Conservation (phyloP, 306 rosid genomes). For the Prunus kanzakura region DNA sequence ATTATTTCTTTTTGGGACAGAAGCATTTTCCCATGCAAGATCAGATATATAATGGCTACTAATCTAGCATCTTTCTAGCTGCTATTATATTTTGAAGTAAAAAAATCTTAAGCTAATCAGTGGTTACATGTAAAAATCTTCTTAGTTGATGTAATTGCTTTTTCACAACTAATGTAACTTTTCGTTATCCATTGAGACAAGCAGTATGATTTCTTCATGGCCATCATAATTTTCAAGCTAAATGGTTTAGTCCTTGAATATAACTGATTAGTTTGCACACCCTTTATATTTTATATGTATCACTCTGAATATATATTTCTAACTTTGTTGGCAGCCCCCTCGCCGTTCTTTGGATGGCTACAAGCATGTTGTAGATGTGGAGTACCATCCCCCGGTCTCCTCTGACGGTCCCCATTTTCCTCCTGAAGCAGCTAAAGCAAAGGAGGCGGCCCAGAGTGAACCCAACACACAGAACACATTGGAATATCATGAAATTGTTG, state of each 20-base stretch:
- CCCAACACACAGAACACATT: conserved; percentile 63
- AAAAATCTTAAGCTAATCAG: neutral
- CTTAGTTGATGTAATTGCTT: neutral
- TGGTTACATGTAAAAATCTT: neutral
- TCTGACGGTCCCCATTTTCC: conserved; percentile 78
- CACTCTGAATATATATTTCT: conserved; percentile 31
- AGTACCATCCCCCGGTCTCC: conserved; percentile 65
- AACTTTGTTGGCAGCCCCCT: conserved; percentile 59
- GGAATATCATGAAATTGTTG: conserved; percentile 87
- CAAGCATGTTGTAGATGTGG: conserved; percentile 87
- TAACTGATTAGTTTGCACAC: neutral
- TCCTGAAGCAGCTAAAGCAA: conserved; percentile 77
- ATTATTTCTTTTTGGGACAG: neutral
- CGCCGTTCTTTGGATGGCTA: conserved; percentile 82
- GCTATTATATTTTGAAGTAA: neutral
- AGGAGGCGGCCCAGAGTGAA: conserved; percentile 80
- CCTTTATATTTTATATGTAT: neutral
- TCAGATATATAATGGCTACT: neutral
- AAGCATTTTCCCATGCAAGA: neutral
- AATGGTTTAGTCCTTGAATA: neutral
- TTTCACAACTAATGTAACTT: too few species aligned
- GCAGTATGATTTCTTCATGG: neutral
- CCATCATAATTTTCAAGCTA: neutral
- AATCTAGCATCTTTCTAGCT: neutral
- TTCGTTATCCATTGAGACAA: neutral